A percentile compares a stretch with the other conserved stretches of the same genome.
phyloP scores from a whole-genome alignment of 2,329 filamentous ascomycete species.

The Xylariaceae sp. region DNA sequence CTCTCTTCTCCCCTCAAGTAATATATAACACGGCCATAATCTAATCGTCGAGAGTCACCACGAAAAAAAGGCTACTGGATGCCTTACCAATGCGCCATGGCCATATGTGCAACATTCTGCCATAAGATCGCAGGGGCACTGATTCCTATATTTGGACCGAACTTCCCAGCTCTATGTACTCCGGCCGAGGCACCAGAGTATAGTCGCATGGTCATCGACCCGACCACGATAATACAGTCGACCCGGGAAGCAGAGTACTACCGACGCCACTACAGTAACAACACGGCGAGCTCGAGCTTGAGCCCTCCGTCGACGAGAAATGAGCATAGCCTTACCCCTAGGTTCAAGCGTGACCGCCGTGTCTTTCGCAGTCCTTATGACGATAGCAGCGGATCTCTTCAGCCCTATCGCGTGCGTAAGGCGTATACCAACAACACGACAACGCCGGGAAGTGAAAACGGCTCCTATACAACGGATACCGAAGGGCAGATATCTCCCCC shows the following conservation, averaged over 20 bases:
- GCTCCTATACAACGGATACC: constrained; percentile 38
- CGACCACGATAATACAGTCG: constrained; percentile 47
- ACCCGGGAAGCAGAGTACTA: constrained; percentile 44
- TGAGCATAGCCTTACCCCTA: constrained; percentile 10
- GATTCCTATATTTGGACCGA: constrained; percentile 82
- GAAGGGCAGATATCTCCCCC: constrained; percentile 35
- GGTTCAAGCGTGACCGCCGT: constrained; percentile 27
- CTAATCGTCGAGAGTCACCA: constrained; percentile 1
- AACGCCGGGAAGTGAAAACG: constrained; percentile 26
- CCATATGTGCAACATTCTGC: constrained; percentile 86
- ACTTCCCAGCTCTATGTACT: constrained; percentile 70
- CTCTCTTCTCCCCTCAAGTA: background rate
- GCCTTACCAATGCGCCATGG: constrained; percentile 79
- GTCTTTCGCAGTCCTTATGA: constrained; percentile 27
- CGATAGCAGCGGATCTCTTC: constrained; percentile 18
- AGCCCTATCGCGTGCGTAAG: constrained; percentile 29
- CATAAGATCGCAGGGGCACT: constrained; percentile 75
- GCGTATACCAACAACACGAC: constrained; percentile 19
- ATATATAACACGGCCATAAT: background rate
- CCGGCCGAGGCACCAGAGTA: constrained; percentile 58
- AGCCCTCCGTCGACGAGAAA: background rate
- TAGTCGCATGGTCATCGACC: constrained; percentile 61
- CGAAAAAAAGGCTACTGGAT: constrained; percentile 79
- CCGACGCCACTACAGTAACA: constrained; percentile 32
- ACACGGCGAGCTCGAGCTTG: constrained; percentile 18